These are phyloP conservation scores for Quercus gilva DNA, from an alignment of 306 rosid species.

Conservation along the genomic window DNA sequence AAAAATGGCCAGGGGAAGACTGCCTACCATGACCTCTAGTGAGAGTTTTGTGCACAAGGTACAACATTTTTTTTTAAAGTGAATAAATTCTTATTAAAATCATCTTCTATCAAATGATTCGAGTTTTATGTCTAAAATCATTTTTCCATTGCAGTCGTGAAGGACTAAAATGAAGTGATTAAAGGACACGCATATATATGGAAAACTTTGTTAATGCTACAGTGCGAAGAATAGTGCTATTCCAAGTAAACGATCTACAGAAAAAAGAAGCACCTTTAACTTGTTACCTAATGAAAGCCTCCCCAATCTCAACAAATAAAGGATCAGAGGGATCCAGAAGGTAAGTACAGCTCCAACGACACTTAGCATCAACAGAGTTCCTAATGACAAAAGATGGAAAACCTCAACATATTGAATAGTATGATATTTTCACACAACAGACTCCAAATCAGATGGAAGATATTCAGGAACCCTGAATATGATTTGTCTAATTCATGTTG, in stretches of 20 bases:
- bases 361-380: slow-evolving; percentile 75
- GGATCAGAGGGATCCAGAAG: slow-evolving; percentile 97
- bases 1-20: too few species aligned
- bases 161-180: background rate
- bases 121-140: too few species aligned
- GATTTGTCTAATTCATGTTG: background rate
- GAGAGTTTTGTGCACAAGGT: too few species aligned
- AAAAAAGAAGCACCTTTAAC: slow-evolving; percentile 58
- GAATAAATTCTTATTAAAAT: too few species aligned
- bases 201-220: background rate
- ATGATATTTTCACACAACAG: slow-evolving; percentile 5
- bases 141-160: background rate
- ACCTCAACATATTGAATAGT: slow-evolving; percentile 24
- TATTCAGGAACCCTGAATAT: slow-evolving; percentile 8
- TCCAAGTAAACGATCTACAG: background rate
- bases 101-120: too few species aligned
- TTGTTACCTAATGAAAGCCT: slow-evolving; percentile 72
- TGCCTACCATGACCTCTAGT: too few species aligned
- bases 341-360: slow-evolving; percentile 89
- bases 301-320: slow-evolving; percentile 82
- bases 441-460: slow-evolving; percentile 1
- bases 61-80: too few species aligned
- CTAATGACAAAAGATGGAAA: slow-evolving; percentile 37
- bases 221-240: background rate
- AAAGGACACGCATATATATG: background rate